Evolutionary conservation across 2,329 filamentous ascomycete species (phyloP).

Genomic region (Colletotrichum phormii): DNA sequence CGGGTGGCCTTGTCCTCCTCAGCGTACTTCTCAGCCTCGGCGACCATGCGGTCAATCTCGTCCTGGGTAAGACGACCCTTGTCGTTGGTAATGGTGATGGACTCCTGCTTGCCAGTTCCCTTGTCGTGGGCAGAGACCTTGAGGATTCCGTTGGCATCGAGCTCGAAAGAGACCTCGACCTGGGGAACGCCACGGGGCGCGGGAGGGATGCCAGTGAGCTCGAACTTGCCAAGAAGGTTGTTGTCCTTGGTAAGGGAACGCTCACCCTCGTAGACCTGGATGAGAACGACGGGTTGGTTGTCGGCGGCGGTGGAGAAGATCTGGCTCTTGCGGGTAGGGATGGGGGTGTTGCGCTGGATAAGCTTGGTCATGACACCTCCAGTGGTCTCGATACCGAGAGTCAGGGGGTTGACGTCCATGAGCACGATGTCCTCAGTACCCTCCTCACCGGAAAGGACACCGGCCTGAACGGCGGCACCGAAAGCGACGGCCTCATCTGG

Average conservation of each 20-base stretch:
- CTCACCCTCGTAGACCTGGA: constrained; percentile 96
- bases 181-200: constrained; percentile 96
- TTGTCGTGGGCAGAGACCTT: constrained; percentile 97
- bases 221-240: constrained; percentile 98
- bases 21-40: constrained; percentile 97
- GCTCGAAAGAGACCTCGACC: constrained; percentile 97
- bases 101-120: constrained; percentile 97
- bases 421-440: constrained; percentile 85
- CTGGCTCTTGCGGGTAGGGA: constrained; percentile 96
- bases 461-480: constrained; percentile 96
- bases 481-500: constrained; percentile 99
- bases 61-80: constrained; percentile 97
- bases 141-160: constrained; percentile 98
- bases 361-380: constrained; percentile 98
- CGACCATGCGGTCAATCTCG: constrained; percentile 99
- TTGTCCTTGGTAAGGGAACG: constrained; percentile 95
- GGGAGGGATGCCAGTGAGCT: constrained; percentile 94
- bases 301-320: constrained; percentile 98
- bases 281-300: constrained; percentile 95
- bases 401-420: constrained; percentile 97
- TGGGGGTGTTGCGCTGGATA: constrained; percentile 93
- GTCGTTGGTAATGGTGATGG: constrained; percentile 99
- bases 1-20: constrained; percentile 99
- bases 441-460: constrained; percentile 91
- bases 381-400: constrained; percentile 96